Base-by-base conservation (phyloP, 2,329 filamentous ascomycete species). In the Botrytis porri region DNA sequence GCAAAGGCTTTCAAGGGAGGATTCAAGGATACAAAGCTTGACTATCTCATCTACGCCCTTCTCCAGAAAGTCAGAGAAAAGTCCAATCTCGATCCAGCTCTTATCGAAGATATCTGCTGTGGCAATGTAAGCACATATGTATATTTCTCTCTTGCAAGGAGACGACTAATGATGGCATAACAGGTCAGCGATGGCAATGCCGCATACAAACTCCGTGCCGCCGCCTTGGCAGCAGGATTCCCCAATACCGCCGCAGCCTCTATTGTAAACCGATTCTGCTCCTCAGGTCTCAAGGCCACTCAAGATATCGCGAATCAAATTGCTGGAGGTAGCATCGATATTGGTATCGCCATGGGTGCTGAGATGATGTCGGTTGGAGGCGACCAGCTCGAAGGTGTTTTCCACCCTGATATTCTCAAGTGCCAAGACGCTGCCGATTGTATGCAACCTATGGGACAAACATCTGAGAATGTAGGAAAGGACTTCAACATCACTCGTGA, bases 401-500 rank as follows among this genome's bases (percentile, higher is more conserved):
- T 98, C 83, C 90, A 94, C 82, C 89, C 92, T 76, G 90, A 91
- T 75, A 89, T 98, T 74, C 84, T 93, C 84, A 78, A 84, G 87
- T 80, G 92, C 84, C 92, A 94, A 81, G 93, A 98, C 81, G 88
- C 94, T 0, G 83, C 83, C 64, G 95, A 98, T 84, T 96, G 94
- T 86, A 89, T 95, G 89, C 89, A 94, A 87, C 93, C 95, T 77
- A 99, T 99, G 96, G 96, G 96, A 35, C 97, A 97, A 89, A 99
- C 96, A 4, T 95, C 92, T 74, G 96, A 99, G 86, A 98, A 98
- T 81, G 94, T 99, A 41, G 94, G 92, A 78, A 89, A 89, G 66
- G 96, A 98, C 84, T 98, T 98, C 83, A 89, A 92, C 81, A 91
- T 99, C 81, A 84, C 89, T 3, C 89, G 96, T 75, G 90, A 95